Evolutionary conservation across 2,329 filamentous ascomycete species (phyloP).

Genomic region (Sodiomyces alkalinus): DNA sequence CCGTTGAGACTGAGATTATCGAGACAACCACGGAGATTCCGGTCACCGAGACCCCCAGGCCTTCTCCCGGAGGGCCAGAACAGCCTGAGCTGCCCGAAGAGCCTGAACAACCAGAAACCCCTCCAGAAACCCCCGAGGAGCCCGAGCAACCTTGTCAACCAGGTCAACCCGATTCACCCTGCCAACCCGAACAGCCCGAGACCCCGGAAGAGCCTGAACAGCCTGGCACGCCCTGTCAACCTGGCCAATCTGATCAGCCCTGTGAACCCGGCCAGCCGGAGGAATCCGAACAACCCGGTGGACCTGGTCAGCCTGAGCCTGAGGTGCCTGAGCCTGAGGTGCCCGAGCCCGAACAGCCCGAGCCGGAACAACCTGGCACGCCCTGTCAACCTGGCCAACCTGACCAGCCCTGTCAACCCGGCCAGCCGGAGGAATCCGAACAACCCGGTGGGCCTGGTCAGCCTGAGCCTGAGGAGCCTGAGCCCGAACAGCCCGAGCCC

Average conservation of each 20-base stretch:
- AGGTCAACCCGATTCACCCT: background rate
- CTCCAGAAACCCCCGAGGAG: conserved; percentile 1
- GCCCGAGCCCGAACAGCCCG: background rate
- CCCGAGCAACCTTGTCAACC: background rate
- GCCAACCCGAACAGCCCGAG: background rate
- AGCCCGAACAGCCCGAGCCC: background rate
- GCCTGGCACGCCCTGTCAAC: background rate
- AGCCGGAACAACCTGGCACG: background rate
- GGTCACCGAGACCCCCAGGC: background rate
- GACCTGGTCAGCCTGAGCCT: background rate
- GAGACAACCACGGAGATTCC: background rate
- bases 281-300: background rate
- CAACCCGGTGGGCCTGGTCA: background rate
- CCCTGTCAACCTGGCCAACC: background rate
- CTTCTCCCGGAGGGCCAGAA: background rate
- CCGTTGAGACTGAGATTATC: conserved; percentile 8
- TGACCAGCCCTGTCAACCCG: background rate
- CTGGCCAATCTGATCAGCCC: background rate
- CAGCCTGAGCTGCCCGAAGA: background rate
- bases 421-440: background rate
- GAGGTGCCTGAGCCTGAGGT: background rate
- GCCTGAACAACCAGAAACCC: background rate
- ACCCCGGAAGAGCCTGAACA: background rate
- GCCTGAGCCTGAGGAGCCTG: background rate
- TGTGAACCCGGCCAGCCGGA: background rate